Conservation (phyloP, 306 rosid species). For the Trifolium dubium region DNA sequence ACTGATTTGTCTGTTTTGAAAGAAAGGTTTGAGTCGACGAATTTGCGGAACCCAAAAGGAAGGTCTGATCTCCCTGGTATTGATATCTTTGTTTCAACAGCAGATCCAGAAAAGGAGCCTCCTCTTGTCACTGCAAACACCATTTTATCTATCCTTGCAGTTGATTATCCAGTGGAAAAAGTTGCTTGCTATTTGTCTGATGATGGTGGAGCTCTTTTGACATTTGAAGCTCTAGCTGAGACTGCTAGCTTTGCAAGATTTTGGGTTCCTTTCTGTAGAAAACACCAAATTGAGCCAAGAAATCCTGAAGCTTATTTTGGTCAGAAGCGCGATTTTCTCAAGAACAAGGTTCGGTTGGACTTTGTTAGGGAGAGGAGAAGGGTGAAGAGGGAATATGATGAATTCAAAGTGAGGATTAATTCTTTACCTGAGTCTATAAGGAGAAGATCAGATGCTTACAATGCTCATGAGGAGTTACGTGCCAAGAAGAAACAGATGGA, state of each 20-base stretch:
- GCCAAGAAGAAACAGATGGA: conserved; percentile 83
- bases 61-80: conserved; percentile 83
- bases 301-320: conserved; percentile 88
- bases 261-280: conserved; percentile 88
- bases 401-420: conserved; percentile 81
- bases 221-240: conserved; percentile 89
- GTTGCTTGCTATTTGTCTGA: conserved; percentile 86
- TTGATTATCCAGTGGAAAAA: conserved; percentile 82
- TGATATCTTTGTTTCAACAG: conserved; percentile 88
- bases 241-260: conserved; percentile 78
- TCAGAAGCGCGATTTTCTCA: conserved; percentile 78
- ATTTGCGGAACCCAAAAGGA: conserved; percentile 81
- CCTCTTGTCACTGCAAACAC: conserved; percentile 89
- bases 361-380: conserved; percentile 83
- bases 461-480: conserved; percentile 83
- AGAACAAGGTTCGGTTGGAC: conserved; percentile 85
- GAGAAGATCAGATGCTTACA: conserved; percentile 83
- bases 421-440: conserved; percentile 83
- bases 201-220: conserved; percentile 83
- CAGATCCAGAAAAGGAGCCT: conserved; percentile 90
- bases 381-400: conserved; percentile 89
- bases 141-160: conserved; percentile 84
- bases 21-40: conserved; percentile 74
- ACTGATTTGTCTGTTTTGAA: conserved; percentile 77
- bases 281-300: conserved; percentile 74